These are phyloP conservation scores for Inosperma sp. DNA, from an alignment of 768 basidiomycete genomes.

Conservation along the genomic window DNA sequence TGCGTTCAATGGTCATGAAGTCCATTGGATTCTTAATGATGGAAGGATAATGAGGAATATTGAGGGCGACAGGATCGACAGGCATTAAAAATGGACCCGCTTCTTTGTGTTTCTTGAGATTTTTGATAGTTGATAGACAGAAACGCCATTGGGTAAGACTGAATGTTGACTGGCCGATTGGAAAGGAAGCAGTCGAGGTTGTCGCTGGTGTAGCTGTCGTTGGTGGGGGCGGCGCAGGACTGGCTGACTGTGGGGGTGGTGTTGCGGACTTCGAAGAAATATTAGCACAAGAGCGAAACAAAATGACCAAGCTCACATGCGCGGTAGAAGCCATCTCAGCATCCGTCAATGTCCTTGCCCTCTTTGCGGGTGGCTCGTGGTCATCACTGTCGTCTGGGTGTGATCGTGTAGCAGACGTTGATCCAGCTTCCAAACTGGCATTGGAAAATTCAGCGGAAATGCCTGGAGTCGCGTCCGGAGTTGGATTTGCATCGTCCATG, in stretches of 20 bases:
- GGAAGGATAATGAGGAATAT: slow-evolving; percentile 81
- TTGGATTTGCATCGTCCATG: slow-evolving; percentile 38
- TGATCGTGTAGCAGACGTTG: slow-evolving; percentile 34
- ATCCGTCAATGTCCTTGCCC: slow-evolving; percentile 71
- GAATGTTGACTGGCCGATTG: slow-evolving; percentile 23
- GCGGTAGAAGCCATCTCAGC: slow-evolving; percentile 68
- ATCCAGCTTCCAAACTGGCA: slow-evolving; percentile 32
- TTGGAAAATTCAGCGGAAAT: slow-evolving; percentile 38
- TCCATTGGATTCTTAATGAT: slow-evolving; percentile 95
- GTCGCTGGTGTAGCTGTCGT: slow-evolving; percentile 20
- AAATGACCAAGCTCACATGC: slow-evolving; percentile 53
- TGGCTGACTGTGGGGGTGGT: slow-evolving; percentile 63
- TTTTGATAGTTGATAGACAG: slow-evolving; percentile 68
- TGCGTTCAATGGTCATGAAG: slow-evolving; percentile 85
- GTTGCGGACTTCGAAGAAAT: slow-evolving; percentile 58
- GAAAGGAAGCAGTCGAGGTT: slow-evolving; percentile 18
- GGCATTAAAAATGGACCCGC: slow-evolving; percentile 77
- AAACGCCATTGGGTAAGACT: slow-evolving; percentile 80
- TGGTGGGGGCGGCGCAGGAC: slow-evolving; percentile 33
- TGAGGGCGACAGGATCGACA: slow-evolving; percentile 81
- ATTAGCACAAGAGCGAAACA: slow-evolving; percentile 53
- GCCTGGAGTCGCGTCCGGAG: slow-evolving; percentile 38
- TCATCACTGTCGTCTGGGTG: slow-evolving; percentile 47
- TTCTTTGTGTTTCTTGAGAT: slow-evolving; percentile 84
- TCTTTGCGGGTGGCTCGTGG: slow-evolving; percentile 78